Percentiles rank a stretch among this genome's conserved stretches.
Conservation (phyloP, 2,329 filamentous ascomycete species). For the Juglanconis juglandina region DNA sequence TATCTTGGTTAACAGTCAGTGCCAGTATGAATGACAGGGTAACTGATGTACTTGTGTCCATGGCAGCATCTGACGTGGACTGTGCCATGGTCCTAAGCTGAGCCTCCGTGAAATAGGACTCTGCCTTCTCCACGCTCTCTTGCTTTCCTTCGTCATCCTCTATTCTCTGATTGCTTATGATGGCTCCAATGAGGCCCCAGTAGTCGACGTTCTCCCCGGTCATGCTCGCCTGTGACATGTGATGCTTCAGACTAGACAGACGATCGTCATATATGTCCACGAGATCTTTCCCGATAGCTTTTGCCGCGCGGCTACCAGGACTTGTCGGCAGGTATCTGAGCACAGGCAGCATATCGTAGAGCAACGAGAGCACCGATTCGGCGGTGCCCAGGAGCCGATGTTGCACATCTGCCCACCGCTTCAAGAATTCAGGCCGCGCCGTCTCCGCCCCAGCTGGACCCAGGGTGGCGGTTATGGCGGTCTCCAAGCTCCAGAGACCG, state of each 20-base stretch:
- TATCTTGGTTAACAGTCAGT: background rate
- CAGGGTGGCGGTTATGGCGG: slow-evolving; percentile 2
- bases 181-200: slow-evolving; percentile 3
- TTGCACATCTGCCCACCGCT: background rate
- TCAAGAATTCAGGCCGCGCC: background rate
- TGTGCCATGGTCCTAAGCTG: background rate
- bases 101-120: background rate
- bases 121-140: background rate
- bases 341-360: background rate
- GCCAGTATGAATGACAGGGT: slow-evolving; percentile 7
- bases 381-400: background rate
- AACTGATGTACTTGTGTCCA: background rate
- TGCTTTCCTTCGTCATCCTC: background rate
- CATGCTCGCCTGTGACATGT: background rate
- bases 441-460: background rate
- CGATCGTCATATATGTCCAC: background rate
- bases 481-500: background rate
- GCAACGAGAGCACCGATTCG: background rate
- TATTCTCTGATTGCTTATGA: background rate
- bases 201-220: background rate
- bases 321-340: slow-evolving; percentile 1
- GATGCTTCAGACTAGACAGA: background rate
- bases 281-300: background rate
- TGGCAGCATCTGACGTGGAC: background rate
- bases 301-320: background rate